phyloP scores from a whole-genome alignment of 805 yeast genomes.

The Nadsonia fulvescens region DNA sequence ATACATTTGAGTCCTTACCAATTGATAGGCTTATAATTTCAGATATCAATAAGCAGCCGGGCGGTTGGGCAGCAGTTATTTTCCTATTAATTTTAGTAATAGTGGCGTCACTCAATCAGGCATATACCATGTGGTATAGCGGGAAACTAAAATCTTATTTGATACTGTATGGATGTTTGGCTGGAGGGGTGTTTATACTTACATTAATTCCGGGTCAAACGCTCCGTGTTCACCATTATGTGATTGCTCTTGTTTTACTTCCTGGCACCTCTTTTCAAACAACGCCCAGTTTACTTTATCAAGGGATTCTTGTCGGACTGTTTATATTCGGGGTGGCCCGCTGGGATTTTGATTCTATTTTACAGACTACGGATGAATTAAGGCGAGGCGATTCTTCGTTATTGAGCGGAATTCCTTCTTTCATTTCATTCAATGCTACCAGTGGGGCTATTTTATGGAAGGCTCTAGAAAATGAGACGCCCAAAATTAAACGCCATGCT shows the following conservation, averaged over 20 bases:
- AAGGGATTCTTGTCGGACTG: conserved; percentile 69
- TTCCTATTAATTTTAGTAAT: conserved; percentile 29
- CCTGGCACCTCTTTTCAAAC: conserved; percentile 61
- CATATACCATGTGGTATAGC: conserved; percentile 59
- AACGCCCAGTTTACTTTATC: conserved; percentile 35
- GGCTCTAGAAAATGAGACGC: conserved; percentile 5
- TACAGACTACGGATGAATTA: conserved; percentile 54
- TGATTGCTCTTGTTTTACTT: conserved; percentile 54
- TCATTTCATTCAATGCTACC: conserved; percentile 12
- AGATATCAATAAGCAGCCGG: conserved; percentile 61
- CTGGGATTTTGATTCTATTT: conserved; percentile 85
- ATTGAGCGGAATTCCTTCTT: conserved; percentile 14
- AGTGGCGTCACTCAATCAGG: conserved; percentile 49
- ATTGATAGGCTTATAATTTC: conserved; percentile 60
- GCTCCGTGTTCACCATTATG: conserved; percentile 65
- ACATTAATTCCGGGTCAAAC: conserved; percentile 47
- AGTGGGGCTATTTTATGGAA: conserved; percentile 13
- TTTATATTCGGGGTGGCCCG: conserved; percentile 68
- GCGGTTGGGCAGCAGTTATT: conserved; percentile 48
- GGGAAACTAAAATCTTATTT: conserved; percentile 33
- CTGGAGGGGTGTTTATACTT: too few species aligned
- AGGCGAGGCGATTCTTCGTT: conserved; percentile 49
- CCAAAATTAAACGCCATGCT: too few species aligned
- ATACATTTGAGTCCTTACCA: conserved; percentile 75
- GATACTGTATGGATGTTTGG: too few species aligned